phyloP scores from a whole-genome alignment of 768 basidiomycete genomes.

The Mrakia frigida region DNA sequence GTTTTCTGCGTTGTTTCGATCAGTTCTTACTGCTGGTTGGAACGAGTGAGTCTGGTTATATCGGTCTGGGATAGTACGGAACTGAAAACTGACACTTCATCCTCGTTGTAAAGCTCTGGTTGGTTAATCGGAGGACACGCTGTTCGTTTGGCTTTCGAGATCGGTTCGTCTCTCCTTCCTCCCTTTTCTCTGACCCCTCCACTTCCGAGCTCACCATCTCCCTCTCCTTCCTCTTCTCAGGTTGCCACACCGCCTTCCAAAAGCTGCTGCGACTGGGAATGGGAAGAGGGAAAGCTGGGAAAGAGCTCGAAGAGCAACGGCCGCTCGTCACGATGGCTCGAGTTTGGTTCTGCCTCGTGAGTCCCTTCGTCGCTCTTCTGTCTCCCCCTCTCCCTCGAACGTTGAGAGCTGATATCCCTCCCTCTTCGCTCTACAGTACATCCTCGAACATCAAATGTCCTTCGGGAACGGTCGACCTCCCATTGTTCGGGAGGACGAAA shows the following conservation, averaged over 20 bases:
- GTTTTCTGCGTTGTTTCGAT: slow-evolving; percentile 16
- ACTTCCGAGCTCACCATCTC: background rate
- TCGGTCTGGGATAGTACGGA: background rate
- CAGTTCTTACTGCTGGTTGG: slow-evolving; percentile 88
- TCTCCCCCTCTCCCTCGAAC: slow-evolving; percentile 52
- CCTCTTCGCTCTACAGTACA: background rate
- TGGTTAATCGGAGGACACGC: slow-evolving; percentile 64
- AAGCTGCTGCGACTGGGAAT: slow-evolving; percentile 65
- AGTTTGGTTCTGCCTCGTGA: slow-evolving; percentile 71
- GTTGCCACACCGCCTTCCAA: slow-evolving; percentile 78
- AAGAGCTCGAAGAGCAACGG: slow-evolving; percentile 59
- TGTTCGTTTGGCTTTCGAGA: slow-evolving; percentile 93
- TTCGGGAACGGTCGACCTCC: slow-evolving; percentile 92
- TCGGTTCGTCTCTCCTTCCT: slow-evolving; percentile 54
- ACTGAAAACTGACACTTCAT: background rate
- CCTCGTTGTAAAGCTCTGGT: slow-evolving; percentile 56
- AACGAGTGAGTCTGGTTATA: slow-evolving; percentile 59
- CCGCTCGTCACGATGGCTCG: slow-evolving; percentile 74
- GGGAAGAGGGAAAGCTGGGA: slow-evolving; percentile 58
- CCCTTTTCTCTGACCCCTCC: background rate
- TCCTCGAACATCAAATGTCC: slow-evolving; percentile 60
- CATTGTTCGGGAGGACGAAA: slow-evolving; percentile 86
- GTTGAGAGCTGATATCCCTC: slow-evolving; percentile 78
- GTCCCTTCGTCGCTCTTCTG: slow-evolving; percentile 49
- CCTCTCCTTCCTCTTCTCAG: background rate